Evolutionary conservation across 2,329 filamentous ascomycete genomes (phyloP).

Genomic region (Plectosphaerella cucumerina): DNA sequence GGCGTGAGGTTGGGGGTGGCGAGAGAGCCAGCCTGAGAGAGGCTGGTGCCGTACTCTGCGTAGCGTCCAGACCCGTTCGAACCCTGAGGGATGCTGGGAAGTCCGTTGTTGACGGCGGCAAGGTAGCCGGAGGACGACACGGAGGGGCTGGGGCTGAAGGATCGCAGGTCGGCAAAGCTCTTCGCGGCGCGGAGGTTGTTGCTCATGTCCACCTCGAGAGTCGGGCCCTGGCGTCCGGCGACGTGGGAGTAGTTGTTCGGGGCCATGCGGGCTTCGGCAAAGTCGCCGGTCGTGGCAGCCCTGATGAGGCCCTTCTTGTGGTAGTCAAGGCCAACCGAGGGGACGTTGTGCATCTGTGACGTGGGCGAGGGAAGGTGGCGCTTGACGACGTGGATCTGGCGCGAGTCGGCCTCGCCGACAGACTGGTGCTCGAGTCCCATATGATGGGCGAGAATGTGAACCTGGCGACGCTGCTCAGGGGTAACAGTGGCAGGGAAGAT

Average conservation of each 20-base stretch:
- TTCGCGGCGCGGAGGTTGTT: conserved; percentile 86
- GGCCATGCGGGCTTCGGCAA: conserved; percentile 67
- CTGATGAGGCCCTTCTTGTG: conserved; percentile 83
- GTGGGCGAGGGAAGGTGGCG: conserved; percentile 48
- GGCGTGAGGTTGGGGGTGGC: conserved; percentile 27
- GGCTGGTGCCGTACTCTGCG: conserved; percentile 39
- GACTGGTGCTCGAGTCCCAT: conserved; percentile 91
- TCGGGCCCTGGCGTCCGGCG: conserved; percentile 76
- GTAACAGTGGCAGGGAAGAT: conserved; percentile 79
- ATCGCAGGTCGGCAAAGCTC: conserved; percentile 92
- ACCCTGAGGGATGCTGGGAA: conserved; percentile 50
- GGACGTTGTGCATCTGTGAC: conserved; percentile 51
- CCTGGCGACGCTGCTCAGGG: conserved; percentile 80
- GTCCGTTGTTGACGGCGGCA: conserved; percentile 43
- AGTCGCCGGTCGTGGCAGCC: conserved; percentile 88
- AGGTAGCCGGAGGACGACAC: conserved; percentile 82
- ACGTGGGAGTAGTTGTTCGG: conserved; percentile 66
- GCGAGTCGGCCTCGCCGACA: conserved; percentile 79
- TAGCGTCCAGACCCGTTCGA: conserved; percentile 32
- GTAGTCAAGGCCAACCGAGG: conserved; percentile 67
- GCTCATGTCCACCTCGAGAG: conserved; percentile 84
- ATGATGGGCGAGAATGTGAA: conserved; percentile 92
- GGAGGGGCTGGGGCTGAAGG: conserved; percentile 90
- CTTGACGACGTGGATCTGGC: conserved; percentile 88
- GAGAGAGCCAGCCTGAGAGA: conserved; percentile 27